Conservation (phyloP, 2,329 filamentous ascomycete genomes). For the Neurospora crassa region DNA sequence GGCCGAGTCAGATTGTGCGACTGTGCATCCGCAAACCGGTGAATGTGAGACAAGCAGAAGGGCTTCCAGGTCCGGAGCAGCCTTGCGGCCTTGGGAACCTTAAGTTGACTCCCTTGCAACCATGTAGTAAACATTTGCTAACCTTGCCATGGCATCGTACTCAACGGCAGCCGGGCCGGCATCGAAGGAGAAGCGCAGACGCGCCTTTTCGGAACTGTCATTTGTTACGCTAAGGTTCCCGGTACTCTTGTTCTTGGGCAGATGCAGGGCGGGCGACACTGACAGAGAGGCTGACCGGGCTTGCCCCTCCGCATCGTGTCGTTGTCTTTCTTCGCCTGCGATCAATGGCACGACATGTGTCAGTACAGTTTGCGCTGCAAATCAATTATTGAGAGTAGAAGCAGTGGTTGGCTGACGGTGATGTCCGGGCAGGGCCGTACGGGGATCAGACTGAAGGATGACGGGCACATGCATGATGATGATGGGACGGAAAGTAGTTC, state of each 20-base stretch:
- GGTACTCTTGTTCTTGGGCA: slow-evolving; percentile 59
- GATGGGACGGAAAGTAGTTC: background rate
- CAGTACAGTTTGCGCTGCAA: background rate
- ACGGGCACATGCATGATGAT: background rate
- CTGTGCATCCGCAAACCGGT: slow-evolving; percentile 1
- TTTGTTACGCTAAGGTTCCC: slow-evolving; percentile 44
- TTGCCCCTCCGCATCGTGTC: slow-evolving; percentile 28
- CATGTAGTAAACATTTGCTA: slow-evolving; percentile 24
- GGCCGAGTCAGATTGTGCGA: slow-evolving; percentile 5
- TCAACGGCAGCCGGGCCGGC: slow-evolving; percentile 51
- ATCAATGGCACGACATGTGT: slow-evolving; percentile 1
- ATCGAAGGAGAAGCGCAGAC: slow-evolving; percentile 70
- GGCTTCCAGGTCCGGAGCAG: background rate
- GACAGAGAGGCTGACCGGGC: slow-evolving; percentile 32
- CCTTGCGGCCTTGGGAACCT: background rate
- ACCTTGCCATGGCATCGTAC: slow-evolving; percentile 68
- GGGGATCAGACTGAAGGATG: background rate
- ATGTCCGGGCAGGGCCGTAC: background rate
- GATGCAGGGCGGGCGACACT: slow-evolving; percentile 32
- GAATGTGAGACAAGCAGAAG: background rate
- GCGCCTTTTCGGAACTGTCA: slow-evolving; percentile 46
- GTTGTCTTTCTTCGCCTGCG: slow-evolving; percentile 30
- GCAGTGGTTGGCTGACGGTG: background rate
- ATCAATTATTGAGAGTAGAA: background rate
- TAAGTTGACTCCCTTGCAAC: slow-evolving; percentile 1